Base-by-base conservation (phyloP, 2,329 filamentous ascomycete genomes). In the Corynespora cassiicola region DNA sequence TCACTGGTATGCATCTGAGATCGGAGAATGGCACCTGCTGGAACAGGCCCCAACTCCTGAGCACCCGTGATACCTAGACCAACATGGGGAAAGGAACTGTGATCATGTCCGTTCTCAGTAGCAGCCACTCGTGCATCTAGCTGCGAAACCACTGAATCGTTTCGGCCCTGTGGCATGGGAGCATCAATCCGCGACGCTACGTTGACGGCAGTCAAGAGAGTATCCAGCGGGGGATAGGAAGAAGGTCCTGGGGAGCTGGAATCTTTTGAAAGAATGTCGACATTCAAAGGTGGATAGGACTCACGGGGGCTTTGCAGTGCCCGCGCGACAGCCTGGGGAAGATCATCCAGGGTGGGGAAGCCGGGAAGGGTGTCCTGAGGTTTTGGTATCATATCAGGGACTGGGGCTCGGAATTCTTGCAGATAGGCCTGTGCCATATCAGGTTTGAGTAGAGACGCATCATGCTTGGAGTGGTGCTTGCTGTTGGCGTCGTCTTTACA, bases 201-300 rank as follows among this genome's bases (percentile, higher is more conserved):
- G 18, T 57, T 58, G 36, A 54, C 54, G n/a, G 55, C 61, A 24
- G 50, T 54, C 34, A 62, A 39, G 4, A 63, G 30, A 10, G 29
- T 46, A 11, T 58, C 52, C n/a, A n/a, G n/a, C n/a, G n/a, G n/a
- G n/a, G n/a, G n/a, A n/a, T n/a, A n/a, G n/a, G n/a, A n/a, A n/a
- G n/a, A n/a, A n/a, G n/a, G n/a, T n/a, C n/a, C n/a, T n/a, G n/a
- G n/a, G n/a, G n/a, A n/a, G n/a, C n/a, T n/a, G n/a, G n/a, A n/a
- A n/a, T n/a, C n/a, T n/a, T n/a, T n/a, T n/a, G n/a, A n/a, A n/a
- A n/a, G n/a, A n/a, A n/a, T n/a, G n/a, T n/a, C n/a, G n/a, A n/a
- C n/a, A n/a, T n/a, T n/a, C n/a, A n/a, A n/a, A n/a, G n/a, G n/a
- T n/a, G n/a, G n/a, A n/a, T n/a, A n/a, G n/a, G n/a, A n/a, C n/a